Percentiles rank a stretch among this genome's conserved stretches.
These are phyloP conservation scores for Amorphotheca resinae DNA, from an alignment of 495 filamentous ascomycete genomes.

Conservation along the genomic window DNA sequence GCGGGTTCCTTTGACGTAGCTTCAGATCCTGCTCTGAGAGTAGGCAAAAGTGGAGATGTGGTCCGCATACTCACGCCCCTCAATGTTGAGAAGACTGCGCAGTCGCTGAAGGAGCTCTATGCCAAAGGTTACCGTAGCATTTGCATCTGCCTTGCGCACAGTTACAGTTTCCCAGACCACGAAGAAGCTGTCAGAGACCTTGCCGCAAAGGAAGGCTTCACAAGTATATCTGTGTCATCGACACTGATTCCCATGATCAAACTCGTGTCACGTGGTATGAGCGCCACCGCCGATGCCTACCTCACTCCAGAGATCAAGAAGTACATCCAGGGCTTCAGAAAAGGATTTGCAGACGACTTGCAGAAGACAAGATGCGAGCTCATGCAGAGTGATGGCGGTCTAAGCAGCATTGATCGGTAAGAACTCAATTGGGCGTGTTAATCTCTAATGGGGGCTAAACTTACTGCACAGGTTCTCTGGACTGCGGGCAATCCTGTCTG, in stretches of 20 bases:
- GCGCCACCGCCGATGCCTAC: conserved; percentile 25
- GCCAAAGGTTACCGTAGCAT: conserved; percentile 19
- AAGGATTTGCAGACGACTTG: conserved; percentile 33
- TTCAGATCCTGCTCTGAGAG: not conserved
- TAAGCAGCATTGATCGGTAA: too few relatives aligned
- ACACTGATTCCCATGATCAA: conserved; percentile 25
- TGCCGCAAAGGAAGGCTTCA: conserved; percentile 28
- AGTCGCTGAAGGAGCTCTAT: conserved; percentile 12
- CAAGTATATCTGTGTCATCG: conserved; percentile 15
- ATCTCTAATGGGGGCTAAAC: too few relatives aligned
- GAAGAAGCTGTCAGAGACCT: conserved; percentile 31
- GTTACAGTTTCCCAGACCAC: conserved; percentile 24
- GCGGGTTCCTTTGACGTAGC: not conserved
- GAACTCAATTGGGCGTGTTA: too few relatives aligned
- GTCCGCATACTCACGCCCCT: conserved; percentile 3
- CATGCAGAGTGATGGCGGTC: conserved; percentile 23
- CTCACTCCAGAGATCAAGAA: conserved; percentile 22
- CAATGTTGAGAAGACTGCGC: not conserved
- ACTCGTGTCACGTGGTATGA: conserved; percentile 21
- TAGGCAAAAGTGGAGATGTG: conserved; percentile 7
- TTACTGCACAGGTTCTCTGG: conserved; percentile 44
- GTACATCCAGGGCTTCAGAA: conserved; percentile 23
- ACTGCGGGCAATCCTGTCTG: conserved; percentile 45
- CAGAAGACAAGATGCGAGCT: conserved; percentile 19
- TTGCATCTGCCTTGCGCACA: conserved; percentile 22